Conservation (phyloP, 768 basidiomycete genomes). For the Amanita molliuscula region DNA sequence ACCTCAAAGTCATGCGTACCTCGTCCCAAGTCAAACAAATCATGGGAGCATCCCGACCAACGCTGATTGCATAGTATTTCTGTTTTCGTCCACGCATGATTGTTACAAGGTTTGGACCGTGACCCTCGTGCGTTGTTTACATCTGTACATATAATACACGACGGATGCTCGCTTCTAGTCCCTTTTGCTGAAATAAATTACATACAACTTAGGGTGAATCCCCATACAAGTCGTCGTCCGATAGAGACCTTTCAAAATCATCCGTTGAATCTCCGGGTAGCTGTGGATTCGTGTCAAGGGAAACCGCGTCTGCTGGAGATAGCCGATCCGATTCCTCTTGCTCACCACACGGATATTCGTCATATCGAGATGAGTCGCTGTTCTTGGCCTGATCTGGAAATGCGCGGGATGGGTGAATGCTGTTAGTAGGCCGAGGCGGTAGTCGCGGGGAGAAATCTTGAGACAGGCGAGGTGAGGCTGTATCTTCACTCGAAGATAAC, state of each 20-base stretch:
- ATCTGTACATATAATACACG: background rate
- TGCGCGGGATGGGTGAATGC: conserved; percentile 71
- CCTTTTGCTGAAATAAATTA: background rate
- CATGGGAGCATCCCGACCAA: conserved; percentile 45
- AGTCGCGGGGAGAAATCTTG: conserved; percentile 70
- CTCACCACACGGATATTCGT: background rate
- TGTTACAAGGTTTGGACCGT: no score
- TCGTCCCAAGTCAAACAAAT: conserved; percentile 55
- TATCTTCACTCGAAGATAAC: conserved; percentile 3
- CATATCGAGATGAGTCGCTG: background rate
- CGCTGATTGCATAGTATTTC: conserved; percentile 56
- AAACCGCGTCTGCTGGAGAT: background rate
- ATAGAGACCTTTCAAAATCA: background rate
- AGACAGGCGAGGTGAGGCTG: conserved; percentile 18
- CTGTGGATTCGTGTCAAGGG: background rate
- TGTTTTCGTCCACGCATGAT: conserved; percentile 11
- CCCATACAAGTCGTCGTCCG: conserved; percentile 3
- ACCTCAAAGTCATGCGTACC: conserved; percentile 21
- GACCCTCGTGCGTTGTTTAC: no score
- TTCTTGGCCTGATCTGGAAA: conserved; percentile 23
- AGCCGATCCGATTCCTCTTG: background rate
- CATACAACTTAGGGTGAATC: background rate
- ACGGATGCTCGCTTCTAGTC: background rate
- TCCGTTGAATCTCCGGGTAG: background rate
- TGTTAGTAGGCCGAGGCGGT: conserved; percentile 56